Conservation (phyloP, 2,329 filamentous ascomycete species). For the Aspergillus nomiae region DNA sequence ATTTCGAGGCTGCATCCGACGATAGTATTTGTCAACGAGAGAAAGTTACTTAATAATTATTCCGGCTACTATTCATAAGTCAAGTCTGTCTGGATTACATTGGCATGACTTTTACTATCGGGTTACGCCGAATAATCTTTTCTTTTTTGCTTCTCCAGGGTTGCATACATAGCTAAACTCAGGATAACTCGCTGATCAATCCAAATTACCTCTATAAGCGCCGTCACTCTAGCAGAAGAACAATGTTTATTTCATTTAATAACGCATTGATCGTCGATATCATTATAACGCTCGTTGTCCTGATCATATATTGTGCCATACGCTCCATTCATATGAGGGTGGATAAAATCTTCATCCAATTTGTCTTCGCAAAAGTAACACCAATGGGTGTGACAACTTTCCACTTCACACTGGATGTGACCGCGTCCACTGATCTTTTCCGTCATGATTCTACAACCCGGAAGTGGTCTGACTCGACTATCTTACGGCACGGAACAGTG, state of each 20-base stretch:
- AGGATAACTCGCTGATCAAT: neutral
- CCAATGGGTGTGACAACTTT: conserved; percentile 16
- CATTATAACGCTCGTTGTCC: neutral
- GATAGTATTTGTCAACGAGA: too few species aligned
- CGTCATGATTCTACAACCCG: conserved; percentile 40
- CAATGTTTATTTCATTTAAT: neutral
- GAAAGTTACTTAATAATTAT: too few species aligned
- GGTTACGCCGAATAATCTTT: too few species aligned
- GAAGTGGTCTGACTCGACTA: conserved; percentile 34
- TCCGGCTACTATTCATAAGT: neutral
- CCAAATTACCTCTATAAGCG: neutral
- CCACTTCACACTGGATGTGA: conserved; percentile 42
- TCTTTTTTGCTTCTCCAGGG: neutral
- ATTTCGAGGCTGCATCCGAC: too few species aligned
- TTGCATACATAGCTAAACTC: neutral
- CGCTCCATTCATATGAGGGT: conserved; percentile 14
- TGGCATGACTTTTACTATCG: too few species aligned
- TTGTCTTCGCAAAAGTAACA: conserved; percentile 22
- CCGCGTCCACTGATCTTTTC: conserved; percentile 43
- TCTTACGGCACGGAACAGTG: conserved; percentile 30
- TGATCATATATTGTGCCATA: conserved; percentile 13
- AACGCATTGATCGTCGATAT: neutral
- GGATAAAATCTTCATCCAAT: conserved; percentile 9
- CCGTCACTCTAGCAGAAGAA: neutral
- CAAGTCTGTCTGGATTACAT: rapidly evolving